A percentile compares a stretch with the other conserved stretches of the same genome.
Evolutionary conservation across 106 monocot genomes (phyloP).

Genomic region (Apostasia shenzhenica): DNA sequence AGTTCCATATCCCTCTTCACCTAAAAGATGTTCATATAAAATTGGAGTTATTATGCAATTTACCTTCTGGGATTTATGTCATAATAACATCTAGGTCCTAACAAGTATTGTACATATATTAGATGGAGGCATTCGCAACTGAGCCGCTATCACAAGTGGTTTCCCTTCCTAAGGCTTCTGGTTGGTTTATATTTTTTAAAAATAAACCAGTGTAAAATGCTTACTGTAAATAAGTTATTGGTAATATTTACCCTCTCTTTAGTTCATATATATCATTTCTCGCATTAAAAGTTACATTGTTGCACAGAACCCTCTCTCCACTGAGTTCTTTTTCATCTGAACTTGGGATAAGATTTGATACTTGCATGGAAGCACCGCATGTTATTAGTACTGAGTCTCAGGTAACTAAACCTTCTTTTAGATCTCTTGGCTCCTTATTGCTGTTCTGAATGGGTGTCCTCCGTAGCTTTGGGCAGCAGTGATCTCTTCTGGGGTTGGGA

Average conservation of each 20-base stretch:
- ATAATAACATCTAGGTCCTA: too few species aligned
- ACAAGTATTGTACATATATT: too few species aligned
- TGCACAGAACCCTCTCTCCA: slow-evolving; percentile 78
- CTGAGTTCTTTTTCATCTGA: slow-evolving; percentile 97
- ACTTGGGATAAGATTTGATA: slow-evolving; percentile 88
- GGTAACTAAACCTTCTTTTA: slow-evolving; percentile 23
- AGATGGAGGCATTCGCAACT: too few species aligned
- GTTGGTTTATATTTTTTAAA: too few species aligned
- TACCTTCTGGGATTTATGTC: too few species aligned
- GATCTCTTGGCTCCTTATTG: neutral
- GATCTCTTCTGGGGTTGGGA: slow-evolving; percentile 65
- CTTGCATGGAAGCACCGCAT: slow-evolving; percentile 96
- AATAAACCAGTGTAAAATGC: too few species aligned
- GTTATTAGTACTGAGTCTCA: slow-evolving; percentile 90
- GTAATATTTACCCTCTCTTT: neutral
- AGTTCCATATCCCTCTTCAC: too few species aligned
- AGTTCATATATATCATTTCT: neutral
- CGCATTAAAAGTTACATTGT: neutral
- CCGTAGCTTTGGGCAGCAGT: slow-evolving; percentile 81
- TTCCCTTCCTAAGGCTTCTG: too few species aligned
- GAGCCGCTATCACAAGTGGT: too few species aligned
- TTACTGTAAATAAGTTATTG: too few species aligned
- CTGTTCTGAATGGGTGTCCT: slow-evolving; percentile 11
- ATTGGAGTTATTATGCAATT: too few species aligned
- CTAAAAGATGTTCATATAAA: too few species aligned